Evolutionary conservation across 176 grass and related monocot species (phyloP), one percentile per base, ranked within the genome.

Genomic region (Rhynchospora pubera): DNA sequence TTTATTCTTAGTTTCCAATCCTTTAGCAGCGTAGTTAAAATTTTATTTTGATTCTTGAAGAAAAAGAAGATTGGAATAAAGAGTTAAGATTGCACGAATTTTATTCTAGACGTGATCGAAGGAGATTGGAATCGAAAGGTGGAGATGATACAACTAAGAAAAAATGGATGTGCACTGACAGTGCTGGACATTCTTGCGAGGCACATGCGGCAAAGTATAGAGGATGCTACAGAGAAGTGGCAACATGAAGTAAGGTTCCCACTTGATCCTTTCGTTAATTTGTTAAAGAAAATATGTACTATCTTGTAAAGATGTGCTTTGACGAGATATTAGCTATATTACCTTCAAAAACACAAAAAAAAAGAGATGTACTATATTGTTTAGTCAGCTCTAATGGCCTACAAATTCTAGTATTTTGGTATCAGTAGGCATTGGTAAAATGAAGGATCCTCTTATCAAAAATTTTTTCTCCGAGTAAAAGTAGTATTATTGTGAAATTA

Each of bases 141-240:
- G 80, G 78, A 46, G 86, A 85, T 22, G 89, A 64, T 13, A 82
- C 85, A 47, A 79, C 88, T 6, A 65, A 82, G 23, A 90, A 84
- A 84, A 85, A 88, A 64, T 94, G 93, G 93, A 91, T 84, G 26
- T 67, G 82, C 14, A 0, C 90, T 89, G 81, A 91, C 87, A 57
- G 93, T 92, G 72, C 69, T 96, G 76, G 82, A 92, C 85, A 90
- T 86, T 73, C 28, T 96, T 77, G 86, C 84, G 26, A 77, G 57
- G 57, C 89, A 90, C 71, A 87, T 96, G 50, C 85, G 93, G 86
- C 81, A 91, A 82, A 77, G 87, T 2, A 56, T 93, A 45, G 90
- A 93, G 82, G 78, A 85, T 93, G 78, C 84, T 24, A 55, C 86
- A 1, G 75, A n/a, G n/a, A 23, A 0, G 75, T 74, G 75, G 58